Conservation (phyloP, 2,329 filamentous ascomycete genomes). For the Aureobasidium pullulans region DNA sequence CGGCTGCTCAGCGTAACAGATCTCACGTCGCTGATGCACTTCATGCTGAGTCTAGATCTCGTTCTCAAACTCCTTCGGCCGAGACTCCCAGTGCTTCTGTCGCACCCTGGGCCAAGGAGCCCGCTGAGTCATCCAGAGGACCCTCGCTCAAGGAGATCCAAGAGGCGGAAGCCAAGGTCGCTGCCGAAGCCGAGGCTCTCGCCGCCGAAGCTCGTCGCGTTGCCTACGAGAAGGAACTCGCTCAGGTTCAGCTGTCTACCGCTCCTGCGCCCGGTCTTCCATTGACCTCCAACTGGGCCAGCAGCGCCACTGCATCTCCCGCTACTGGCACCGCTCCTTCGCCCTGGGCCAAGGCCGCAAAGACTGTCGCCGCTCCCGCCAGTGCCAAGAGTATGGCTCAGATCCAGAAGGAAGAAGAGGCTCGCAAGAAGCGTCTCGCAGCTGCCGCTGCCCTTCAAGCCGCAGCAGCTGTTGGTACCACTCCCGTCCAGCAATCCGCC, state of each 20-base stretch:
- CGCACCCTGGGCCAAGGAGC: conserved; percentile 92
- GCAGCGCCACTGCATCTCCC: conserved; percentile 63
- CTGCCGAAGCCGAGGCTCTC: conserved; percentile 77
- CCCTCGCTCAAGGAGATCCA: conserved; percentile 96
- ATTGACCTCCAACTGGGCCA: conserved; percentile 83
- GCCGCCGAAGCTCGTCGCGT: conserved; percentile 71
- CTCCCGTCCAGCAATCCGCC: conserved; percentile 37
- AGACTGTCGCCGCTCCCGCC: conserved; percentile 35
- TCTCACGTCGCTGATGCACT: conserved; percentile 76
- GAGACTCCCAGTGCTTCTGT: conserved; percentile 63
- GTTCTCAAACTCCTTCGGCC: conserved; percentile 65
- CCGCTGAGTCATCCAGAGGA: conserved; percentile 63
- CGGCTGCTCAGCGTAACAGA: conserved; percentile 75
- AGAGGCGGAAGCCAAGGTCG: conserved; percentile 87
- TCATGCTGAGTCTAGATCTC: conserved; percentile 59
- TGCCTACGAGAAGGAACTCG: conserved; percentile 72
- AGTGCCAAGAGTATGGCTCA: conserved; percentile 87
- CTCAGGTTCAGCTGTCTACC: conserved; percentile 49
- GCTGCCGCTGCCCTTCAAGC: conserved; percentile 41
- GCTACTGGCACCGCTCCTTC: conserved; percentile 48
- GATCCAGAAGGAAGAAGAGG: conserved; percentile 94
- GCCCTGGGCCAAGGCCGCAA: conserved; percentile 62
- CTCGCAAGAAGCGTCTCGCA: conserved; percentile 69
- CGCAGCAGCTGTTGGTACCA: conserved; percentile 33
- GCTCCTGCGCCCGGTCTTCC: conserved; percentile 72